These are phyloP conservation scores for Mycothermus thermophilus DNA, from an alignment of 495 filamentous ascomycete species.

Conservation along the genomic window DNA sequence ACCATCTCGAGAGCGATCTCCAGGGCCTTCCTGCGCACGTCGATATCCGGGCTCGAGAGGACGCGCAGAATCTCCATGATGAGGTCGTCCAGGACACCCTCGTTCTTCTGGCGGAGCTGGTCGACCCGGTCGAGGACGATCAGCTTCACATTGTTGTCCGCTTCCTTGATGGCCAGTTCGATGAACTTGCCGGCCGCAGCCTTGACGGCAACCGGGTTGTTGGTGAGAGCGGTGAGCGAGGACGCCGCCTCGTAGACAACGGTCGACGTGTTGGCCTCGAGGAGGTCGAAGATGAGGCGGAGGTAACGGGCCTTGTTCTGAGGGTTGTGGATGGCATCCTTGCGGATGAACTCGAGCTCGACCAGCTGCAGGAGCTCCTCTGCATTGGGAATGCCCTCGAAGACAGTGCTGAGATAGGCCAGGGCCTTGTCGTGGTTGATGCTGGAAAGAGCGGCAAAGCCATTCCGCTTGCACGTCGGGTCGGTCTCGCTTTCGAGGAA, in stretches of 20 bases:
- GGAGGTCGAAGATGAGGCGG: slow-evolving; percentile 87
- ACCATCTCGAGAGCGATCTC: slow-evolving; percentile 93
- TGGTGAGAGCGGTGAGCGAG: slow-evolving; percentile 85
- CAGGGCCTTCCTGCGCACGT: slow-evolving; percentile 87
- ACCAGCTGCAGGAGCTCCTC: slow-evolving; percentile 89
- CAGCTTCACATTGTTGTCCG: slow-evolving; percentile 97
- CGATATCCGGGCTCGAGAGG: slow-evolving; percentile 91
- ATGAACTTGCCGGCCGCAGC: slow-evolving; percentile 93
- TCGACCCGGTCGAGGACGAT: slow-evolving; percentile 94
- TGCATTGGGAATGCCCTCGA: slow-evolving; percentile 86
- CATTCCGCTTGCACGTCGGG: slow-evolving; percentile 94
- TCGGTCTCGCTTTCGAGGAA: slow-evolving; percentile 91
- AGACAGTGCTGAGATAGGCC: slow-evolving; percentile 77
- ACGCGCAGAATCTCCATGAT: slow-evolving; percentile 98
- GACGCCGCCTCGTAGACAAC: slow-evolving; percentile 98
- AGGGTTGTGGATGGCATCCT: slow-evolving; percentile 88
- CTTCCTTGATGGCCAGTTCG: slow-evolving; percentile 89
- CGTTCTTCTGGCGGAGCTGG: slow-evolving; percentile 78
- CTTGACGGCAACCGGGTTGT: slow-evolving; percentile 94
- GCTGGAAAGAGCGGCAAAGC: slow-evolving; percentile 77
- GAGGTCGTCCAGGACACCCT: slow-evolving; percentile 84
- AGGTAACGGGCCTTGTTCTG: slow-evolving; percentile 93
- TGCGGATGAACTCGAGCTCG: slow-evolving; percentile 91
- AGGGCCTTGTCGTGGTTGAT: slow-evolving; percentile 90
- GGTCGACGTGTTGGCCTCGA: slow-evolving; percentile 84